Percentiles rank a stretch among this genome's conserved stretches.
Evolutionary conservation across 495 filamentous ascomycete species (phyloP).

Genomic region (Geopyxis carbonaria): DNA sequence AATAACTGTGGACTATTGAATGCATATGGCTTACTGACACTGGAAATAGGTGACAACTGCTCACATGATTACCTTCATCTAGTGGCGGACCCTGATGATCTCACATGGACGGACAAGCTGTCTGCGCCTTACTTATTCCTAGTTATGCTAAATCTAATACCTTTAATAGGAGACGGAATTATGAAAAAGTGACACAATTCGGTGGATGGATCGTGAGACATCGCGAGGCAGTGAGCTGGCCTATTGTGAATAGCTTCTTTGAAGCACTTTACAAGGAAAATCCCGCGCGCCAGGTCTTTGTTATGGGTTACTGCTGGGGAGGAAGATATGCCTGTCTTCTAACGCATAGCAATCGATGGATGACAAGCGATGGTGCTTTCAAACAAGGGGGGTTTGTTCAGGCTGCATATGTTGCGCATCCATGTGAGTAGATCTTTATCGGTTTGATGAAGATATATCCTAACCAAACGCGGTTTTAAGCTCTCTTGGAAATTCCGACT

Average conservation of each 20-base stretch:
- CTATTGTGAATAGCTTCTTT: conserved; percentile 34
- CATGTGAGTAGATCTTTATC: conserved; percentile 24
- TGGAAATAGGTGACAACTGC: too few relatives aligned
- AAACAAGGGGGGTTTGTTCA: conserved; percentile 20
- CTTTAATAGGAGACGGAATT: conserved; percentile 8
- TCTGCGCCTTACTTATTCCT: too few relatives aligned
- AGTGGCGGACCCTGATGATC: too few relatives aligned
- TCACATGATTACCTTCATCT: too few relatives aligned
- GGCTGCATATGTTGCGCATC: conserved; percentile 16
- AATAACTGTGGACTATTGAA: too few relatives aligned
- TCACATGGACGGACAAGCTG: too few relatives aligned
- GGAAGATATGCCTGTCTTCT: conserved; percentile 35
- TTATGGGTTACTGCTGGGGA: conserved; percentile 46
- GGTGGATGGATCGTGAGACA: conserved; percentile 28
- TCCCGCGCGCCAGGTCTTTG: conserved; percentile 27
- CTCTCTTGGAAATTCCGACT: conserved; percentile 32
- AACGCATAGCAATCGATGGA: conserved; percentile 24
- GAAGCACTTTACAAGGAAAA: conserved; percentile 28
- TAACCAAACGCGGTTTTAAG: too few relatives aligned
- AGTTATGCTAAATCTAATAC: too few relatives aligned
- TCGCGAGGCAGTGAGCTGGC: conserved; percentile 26
- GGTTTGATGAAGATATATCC: conserved; percentile 40
- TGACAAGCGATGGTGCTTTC: conserved; percentile 8
- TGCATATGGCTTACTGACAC: too few relatives aligned
- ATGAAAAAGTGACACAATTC: conserved; percentile 19